These are phyloP conservation scores for Pyrenophora seminiperda DNA, from an alignment of 2,329 filamentous ascomycete genomes.

Conservation along the genomic window DNA sequence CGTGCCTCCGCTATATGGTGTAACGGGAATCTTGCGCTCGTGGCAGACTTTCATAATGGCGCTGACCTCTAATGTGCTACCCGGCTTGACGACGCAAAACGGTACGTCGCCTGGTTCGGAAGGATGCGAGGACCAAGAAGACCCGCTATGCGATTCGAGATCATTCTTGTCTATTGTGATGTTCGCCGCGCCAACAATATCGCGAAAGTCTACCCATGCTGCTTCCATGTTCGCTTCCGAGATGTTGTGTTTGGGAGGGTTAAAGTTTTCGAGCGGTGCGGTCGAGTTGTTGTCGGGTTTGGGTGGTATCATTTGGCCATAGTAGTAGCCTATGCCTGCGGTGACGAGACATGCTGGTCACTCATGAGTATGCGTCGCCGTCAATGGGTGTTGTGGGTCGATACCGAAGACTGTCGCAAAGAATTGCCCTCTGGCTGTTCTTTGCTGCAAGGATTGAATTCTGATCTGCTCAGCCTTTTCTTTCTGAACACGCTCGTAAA, in stretches of 20 bases:
- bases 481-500: conserved; percentile 61
- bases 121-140: conserved; percentile 66
- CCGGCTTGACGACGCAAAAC: conserved; percentile 74
- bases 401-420: conserved; percentile 37
- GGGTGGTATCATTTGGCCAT: conserved; percentile 57
- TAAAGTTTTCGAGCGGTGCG: conserved; percentile 55
- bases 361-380: conserved; percentile 8
- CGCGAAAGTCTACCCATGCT: conserved; percentile 67
- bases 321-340: conserved; percentile 60
- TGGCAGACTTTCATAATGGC: conserved; percentile 89
- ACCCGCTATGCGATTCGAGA: conserved; percentile 63
- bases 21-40: conserved; percentile 78
- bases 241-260: conserved; percentile 60
- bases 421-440: conserved; percentile 47
- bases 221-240: conserved; percentile 64
- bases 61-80: conserved; percentile 81
- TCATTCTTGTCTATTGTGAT: conserved; percentile 63
- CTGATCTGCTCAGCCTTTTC: conserved; percentile 63
- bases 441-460: conserved; percentile 28
- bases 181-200: conserved; percentile 66
- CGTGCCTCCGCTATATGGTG: conserved; percentile 85
- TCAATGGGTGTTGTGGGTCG: background rate
- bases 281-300: conserved; percentile 61
- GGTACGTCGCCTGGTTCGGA: conserved; percentile 51
- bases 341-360: conserved; percentile 57